These are phyloP conservation scores for Mucor velutinosus DNA, from an alignment of 371 early-diverging fungal species.

Conservation along the genomic window DNA sequence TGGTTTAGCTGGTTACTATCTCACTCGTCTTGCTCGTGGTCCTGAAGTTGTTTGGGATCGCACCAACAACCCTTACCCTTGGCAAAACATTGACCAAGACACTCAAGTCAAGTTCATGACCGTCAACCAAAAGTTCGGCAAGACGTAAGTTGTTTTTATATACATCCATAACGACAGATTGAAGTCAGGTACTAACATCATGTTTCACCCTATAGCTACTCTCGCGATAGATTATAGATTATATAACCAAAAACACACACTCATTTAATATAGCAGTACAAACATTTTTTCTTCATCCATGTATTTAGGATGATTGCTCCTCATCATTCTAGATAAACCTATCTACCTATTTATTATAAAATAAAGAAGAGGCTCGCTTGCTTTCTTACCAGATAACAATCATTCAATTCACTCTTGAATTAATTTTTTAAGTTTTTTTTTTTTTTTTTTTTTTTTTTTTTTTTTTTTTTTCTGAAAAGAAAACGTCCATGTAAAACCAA, in stretches of 20 bases:
- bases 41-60: constrained; percentile 61
- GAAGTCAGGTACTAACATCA: background rate
- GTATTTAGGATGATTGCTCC: background rate
- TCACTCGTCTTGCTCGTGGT: constrained; percentile 50
- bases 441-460: too few relatives aligned
- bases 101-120: constrained; percentile 57
- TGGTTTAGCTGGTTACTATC: constrained; percentile 52
- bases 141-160: constrained; percentile 37
- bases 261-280: constrained; percentile 4
- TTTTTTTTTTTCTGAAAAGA: background rate
- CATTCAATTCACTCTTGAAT: background rate
- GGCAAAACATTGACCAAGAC: constrained; percentile 57
- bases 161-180: background rate
- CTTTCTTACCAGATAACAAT: background rate
- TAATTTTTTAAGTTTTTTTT: background rate
- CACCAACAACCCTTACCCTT: constrained; percentile 56
- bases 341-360: constrained; percentile 2
- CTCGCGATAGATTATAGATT: constrained; percentile 23
- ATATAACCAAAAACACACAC: constrained; percentile 1
- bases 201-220: background rate
- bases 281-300: constrained; percentile 3
- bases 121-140: constrained; percentile 58
- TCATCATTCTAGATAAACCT: background rate
- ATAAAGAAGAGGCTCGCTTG: background rate
- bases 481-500: background rate